A percentile compares a stretch with the other conserved stretches of the same genome.
Evolutionary conservation across 345 rosid genomes (phyloP).

Genomic region (Eucalyptus virginea): DNA sequence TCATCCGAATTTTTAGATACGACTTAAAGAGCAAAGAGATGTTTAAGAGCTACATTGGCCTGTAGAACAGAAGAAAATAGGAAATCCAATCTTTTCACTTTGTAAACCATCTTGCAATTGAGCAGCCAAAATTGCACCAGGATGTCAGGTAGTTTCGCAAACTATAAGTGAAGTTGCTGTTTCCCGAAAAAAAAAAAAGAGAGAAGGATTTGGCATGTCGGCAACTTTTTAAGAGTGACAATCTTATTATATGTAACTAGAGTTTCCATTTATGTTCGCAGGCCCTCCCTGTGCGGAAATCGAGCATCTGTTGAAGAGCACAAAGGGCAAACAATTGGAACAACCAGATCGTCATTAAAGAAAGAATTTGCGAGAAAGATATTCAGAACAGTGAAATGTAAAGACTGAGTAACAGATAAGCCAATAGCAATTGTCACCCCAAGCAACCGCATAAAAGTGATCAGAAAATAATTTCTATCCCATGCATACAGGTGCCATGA

Average conservation of each 20-base stretch:
- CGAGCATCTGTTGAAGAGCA: not conserved
- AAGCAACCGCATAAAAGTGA: not conserved
- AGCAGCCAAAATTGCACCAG: not conserved
- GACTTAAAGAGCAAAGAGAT: not conserved
- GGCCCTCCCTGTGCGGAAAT: not conserved
- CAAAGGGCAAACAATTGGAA: not conserved
- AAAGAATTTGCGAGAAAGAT: not conserved
- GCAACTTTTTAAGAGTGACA: not conserved
- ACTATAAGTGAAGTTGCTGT: not conserved
- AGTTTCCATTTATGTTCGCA: not conserved
- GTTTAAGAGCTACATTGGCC: not conserved
- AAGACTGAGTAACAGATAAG: not conserved
- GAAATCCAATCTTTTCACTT: not conserved
- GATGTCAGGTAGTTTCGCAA: not conserved
- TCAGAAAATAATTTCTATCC: not conserved
- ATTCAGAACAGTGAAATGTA: not conserved
- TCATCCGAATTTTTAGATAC: not conserved
- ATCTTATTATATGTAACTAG: not conserved
- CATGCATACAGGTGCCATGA: not conserved
- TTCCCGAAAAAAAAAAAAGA: not conserved
- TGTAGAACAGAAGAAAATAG: not conserved
- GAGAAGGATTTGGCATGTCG: not conserved
- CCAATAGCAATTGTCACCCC: not conserved
- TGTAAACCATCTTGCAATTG: not conserved
- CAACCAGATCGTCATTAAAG: not conserved